These are phyloP conservation scores for Tripidium arundinaceum DNA, from an alignment of 202 grass and related monocot species.

Conservation along the genomic window DNA sequence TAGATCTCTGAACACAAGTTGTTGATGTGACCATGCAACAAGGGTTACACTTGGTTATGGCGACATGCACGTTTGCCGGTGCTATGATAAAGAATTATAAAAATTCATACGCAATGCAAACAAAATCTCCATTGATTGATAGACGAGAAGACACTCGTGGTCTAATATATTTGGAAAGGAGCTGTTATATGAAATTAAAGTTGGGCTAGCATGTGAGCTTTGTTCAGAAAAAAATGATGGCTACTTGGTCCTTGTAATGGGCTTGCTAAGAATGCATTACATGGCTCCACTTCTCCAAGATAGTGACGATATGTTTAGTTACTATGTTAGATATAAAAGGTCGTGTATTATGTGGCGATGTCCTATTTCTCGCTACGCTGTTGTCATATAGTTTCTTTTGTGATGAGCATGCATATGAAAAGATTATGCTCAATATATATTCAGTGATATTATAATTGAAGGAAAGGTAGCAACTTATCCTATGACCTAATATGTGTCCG, in stretches of 20 bases:
- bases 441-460: too few relatives aligned
- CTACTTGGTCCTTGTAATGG: background rate
- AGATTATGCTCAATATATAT: too few relatives aligned
- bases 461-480: background rate
- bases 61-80: accelerated
- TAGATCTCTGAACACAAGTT: too few relatives aligned
- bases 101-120: background rate
- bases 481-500: too few relatives aligned
- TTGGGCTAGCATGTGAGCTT: background rate
- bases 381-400: too few relatives aligned
- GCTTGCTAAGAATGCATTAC: background rate
- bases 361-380: too few relatives aligned
- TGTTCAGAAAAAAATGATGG: background rate
- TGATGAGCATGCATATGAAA: too few relatives aligned
- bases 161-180: background rate
- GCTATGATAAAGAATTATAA: background rate
- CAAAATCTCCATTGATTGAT: background rate
- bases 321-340: background rate
- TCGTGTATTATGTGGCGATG: too few relatives aligned
- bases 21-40: background rate
- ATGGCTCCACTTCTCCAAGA: background rate
- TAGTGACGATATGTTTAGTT: background rate
- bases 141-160: background rate
- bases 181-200: background rate
- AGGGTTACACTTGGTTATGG: background rate